Conservation (phyloP, 371 early-diverging fungal genomes). For the Rhizopus delemar region DNA sequence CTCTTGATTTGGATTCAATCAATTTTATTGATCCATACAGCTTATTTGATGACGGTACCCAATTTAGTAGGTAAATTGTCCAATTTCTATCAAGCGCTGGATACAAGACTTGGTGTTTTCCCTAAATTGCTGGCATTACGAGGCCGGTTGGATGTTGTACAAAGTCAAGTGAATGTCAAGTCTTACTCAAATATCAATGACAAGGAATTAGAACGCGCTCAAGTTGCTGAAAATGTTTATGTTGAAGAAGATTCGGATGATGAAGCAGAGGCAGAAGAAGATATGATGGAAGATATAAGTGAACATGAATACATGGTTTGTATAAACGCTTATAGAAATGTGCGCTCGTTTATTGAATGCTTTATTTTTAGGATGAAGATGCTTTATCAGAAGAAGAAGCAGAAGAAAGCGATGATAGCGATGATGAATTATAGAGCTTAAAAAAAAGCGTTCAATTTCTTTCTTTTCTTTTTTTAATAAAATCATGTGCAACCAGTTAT, state of each 20-base stretch:
- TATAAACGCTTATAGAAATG: background rate
- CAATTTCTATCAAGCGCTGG: conserved; percentile 72
- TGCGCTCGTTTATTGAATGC: background rate
- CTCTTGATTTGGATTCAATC: conserved; percentile 79
- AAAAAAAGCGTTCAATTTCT: background rate
- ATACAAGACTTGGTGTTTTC: conserved; percentile 62
- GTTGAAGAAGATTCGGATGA: conserved; percentile 63
- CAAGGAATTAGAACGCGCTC: conserved; percentile 34
- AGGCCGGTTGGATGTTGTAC: conserved; percentile 80
- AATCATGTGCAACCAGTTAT: background rate
- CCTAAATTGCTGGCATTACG: conserved; percentile 65
- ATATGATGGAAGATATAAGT: conserved; percentile 36
- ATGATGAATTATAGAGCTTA: background rate
- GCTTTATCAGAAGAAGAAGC: conserved; percentile 11
- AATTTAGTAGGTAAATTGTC: conserved; percentile 65
- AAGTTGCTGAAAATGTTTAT: conserved; percentile 51
- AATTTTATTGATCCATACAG: conserved; percentile 67
- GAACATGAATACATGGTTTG: conserved; percentile 18
- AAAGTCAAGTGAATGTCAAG: conserved; percentile 68
- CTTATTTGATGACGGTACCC: conserved; percentile 73
- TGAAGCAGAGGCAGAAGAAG: conserved; percentile 45
- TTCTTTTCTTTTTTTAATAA: background rate
- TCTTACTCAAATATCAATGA: conserved; percentile 46
- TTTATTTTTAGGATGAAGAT: conserved; percentile 8
- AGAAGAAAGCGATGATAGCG: conserved; percentile 19